phyloP scores from a whole-genome alignment of 441 rosid species.

The Eutrema salsugineum region DNA sequence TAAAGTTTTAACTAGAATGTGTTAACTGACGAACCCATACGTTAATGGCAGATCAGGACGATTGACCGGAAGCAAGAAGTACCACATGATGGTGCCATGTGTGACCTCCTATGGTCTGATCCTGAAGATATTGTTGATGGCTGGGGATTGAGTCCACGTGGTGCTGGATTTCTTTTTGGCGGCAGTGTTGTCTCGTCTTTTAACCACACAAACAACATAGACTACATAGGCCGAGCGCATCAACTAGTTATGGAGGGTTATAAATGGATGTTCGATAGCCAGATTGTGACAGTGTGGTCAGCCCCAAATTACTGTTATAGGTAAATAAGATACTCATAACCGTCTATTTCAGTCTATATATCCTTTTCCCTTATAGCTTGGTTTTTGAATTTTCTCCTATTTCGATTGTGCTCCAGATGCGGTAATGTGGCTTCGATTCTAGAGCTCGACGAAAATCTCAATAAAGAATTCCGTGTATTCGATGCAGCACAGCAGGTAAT shows the following conservation, averaged over 20 bases:
- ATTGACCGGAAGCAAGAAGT: slow-evolving; percentile 97
- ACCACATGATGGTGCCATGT: slow-evolving; percentile 98
- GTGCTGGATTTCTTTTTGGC: slow-evolving; percentile 90
- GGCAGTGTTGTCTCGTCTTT: slow-evolving; percentile 77
- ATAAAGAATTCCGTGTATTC: slow-evolving; percentile 67
- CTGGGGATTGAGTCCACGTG: slow-evolving; percentile 97
- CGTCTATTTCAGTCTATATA: not conserved
- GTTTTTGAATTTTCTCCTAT: not conserved
- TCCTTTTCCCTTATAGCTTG: not conserved
- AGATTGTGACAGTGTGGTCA: slow-evolving; percentile 96
- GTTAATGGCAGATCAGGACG: slow-evolving; percentile 59
- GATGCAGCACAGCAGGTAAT: slow-evolving; percentile 90
- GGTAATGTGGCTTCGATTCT: slow-evolving; percentile 88
- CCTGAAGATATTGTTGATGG: slow-evolving; percentile 95
- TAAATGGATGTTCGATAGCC: slow-evolving; percentile 91
- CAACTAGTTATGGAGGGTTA: slow-evolving; percentile 97
- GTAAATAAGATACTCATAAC: slow-evolving; percentile 35
- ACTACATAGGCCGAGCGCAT: slow-evolving; percentile 89
- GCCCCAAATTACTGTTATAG: slow-evolving; percentile 98
- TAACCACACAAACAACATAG: slow-evolving; percentile 78
- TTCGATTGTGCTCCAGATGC: slow-evolving; percentile 48
- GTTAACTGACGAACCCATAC: not conserved
- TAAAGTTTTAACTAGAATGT: not conserved
- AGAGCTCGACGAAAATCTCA: slow-evolving; percentile 81
- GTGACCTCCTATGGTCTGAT: slow-evolving; percentile 95